Evolutionary conservation across 176 grass and related monocot genomes (phyloP).

Genomic region (Rhynchospora pubera): DNA sequence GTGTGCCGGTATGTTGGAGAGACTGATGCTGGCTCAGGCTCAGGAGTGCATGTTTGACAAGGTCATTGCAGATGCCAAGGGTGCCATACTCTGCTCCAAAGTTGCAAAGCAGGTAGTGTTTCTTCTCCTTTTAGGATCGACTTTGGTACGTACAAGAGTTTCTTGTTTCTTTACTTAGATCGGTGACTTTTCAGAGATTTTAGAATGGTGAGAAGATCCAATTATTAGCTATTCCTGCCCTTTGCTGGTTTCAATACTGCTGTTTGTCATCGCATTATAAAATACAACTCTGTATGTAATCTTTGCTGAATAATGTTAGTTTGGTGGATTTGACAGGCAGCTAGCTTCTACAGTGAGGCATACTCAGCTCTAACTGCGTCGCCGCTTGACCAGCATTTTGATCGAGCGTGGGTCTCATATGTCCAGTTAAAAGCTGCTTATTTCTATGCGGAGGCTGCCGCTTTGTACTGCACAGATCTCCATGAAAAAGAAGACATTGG

Average conservation of each 20-base stretch:
- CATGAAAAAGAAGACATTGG: constrained; percentile 34
- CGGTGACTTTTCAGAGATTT: neutral
- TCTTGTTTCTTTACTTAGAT: neutral
- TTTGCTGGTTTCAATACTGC: neutral
- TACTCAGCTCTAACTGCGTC: constrained; percentile 35
- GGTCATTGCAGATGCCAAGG: constrained; percentile 40
- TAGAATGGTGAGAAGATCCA: neutral
- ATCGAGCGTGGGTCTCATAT: constrained; percentile 63
- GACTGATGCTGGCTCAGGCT: constrained; percentile 83
- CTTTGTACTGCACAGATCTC: constrained; percentile 30
- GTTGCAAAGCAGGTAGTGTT: constrained; percentile 62
- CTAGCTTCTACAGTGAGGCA: constrained; percentile 63
- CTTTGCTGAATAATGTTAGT: neutral
- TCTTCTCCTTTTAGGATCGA: neutral
- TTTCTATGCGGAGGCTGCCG: constrained; percentile 24
- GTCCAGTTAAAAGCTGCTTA: constrained; percentile 57
- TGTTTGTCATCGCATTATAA: neutral
- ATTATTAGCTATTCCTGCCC: neutral
- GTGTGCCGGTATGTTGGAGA: constrained; percentile 52
- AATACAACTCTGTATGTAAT: neutral
- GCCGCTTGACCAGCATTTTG: constrained; percentile 58
- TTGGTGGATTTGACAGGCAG: constrained; percentile 45
- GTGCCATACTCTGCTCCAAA: constrained; percentile 52
- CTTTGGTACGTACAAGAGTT: neutral
- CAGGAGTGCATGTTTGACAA: constrained; percentile 91